These are phyloP conservation scores for Alectoria sarmentosa DNA, from an alignment of 495 filamentous ascomycete species.

Conservation along the genomic window DNA sequence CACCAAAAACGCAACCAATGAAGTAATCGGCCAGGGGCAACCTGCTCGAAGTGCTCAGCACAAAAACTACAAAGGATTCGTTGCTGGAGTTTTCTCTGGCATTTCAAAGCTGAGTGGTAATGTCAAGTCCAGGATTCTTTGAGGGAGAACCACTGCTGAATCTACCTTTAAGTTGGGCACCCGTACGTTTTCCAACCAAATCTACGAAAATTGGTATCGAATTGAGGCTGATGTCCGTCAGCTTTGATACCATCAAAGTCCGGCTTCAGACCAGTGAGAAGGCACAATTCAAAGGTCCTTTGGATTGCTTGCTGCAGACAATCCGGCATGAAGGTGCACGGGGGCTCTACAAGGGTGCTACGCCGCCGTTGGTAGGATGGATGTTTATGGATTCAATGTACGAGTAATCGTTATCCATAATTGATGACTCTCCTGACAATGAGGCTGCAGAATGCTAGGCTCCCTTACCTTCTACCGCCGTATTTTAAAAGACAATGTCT, in stretches of 20 bases:
- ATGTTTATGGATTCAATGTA: slow-evolving; percentile 94
- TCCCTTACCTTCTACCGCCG: slow-evolving; percentile 84
- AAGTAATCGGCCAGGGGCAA: slow-evolving; percentile 21
- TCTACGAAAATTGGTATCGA: slow-evolving; percentile 32
- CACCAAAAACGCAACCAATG: slow-evolving; percentile 19
- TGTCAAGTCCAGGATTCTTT: slow-evolving; percentile 22
- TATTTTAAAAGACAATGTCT: slow-evolving; percentile 70
- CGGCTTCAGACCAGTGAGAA: slow-evolving; percentile 81
- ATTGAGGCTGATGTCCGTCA: slow-evolving; percentile 34
- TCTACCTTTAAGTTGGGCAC: slow-evolving; percentile 49
- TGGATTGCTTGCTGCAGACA: slow-evolving; percentile 83
- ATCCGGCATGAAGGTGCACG: slow-evolving; percentile 65
- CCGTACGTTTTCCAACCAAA: slow-evolving; percentile 40
- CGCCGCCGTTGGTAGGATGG: slow-evolving; percentile 88
- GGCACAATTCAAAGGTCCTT: slow-evolving; percentile 71
- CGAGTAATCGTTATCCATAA: slow-evolving; percentile 3
- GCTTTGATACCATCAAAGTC: slow-evolving; percentile 95
- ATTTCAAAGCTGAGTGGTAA: slow-evolving; percentile 82
- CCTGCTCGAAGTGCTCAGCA: slow-evolving; percentile 17
- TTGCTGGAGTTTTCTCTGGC: slow-evolving; percentile 88
- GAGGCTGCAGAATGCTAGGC: slow-evolving; percentile 64
- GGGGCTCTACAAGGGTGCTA: slow-evolving; percentile 85
- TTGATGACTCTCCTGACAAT: neutral
- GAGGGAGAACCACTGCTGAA: neutral
- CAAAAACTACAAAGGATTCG: slow-evolving; percentile 79